Conservation (phyloP, 441 rosid species). For the Croton laevigatus region DNA sequence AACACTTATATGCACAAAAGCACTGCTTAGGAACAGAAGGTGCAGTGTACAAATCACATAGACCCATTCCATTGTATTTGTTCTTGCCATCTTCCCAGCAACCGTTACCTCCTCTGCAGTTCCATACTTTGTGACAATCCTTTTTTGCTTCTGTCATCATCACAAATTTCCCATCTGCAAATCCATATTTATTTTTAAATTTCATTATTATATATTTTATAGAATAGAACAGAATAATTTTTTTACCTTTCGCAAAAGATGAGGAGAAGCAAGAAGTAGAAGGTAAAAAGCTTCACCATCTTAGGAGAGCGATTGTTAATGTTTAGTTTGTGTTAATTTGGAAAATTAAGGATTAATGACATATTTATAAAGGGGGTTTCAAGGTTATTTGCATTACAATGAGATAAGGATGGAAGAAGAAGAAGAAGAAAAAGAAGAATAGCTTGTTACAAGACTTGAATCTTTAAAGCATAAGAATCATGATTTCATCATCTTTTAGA, state of each 20-base stretch:
- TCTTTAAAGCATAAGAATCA: neutral
- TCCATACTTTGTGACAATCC: constrained; percentile 42
- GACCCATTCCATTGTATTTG: constrained; percentile 33
- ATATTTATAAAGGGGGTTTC: constrained; percentile 1
- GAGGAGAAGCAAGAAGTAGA: constrained; percentile 22
- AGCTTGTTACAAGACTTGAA: neutral
- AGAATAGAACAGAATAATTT: neutral
- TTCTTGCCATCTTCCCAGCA: constrained; percentile 40
- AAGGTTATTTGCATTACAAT: neutral
- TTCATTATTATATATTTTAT: too few relatives aligned
- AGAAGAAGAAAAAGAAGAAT: neutral
- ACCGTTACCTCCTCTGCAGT: constrained; percentile 32
- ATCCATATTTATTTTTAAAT: neutral
- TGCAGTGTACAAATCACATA: constrained; percentile 33
- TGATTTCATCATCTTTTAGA: neutral
- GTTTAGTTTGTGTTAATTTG: neutral
- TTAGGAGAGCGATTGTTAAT: neutral
- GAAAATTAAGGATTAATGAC: neutral
- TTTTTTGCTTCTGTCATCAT: constrained; percentile 19
- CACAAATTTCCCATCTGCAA: constrained; percentile 18
- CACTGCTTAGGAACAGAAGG: constrained; percentile 42
- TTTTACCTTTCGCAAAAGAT: constrained; percentile 23
- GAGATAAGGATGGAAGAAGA: constrained; percentile 9
- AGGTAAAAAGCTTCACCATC: constrained; percentile 22
- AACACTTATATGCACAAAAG: constrained; percentile 42